Conservation (phyloP, 352 stramenopile genomes). For the Aphanomyces astaci region DNA sequence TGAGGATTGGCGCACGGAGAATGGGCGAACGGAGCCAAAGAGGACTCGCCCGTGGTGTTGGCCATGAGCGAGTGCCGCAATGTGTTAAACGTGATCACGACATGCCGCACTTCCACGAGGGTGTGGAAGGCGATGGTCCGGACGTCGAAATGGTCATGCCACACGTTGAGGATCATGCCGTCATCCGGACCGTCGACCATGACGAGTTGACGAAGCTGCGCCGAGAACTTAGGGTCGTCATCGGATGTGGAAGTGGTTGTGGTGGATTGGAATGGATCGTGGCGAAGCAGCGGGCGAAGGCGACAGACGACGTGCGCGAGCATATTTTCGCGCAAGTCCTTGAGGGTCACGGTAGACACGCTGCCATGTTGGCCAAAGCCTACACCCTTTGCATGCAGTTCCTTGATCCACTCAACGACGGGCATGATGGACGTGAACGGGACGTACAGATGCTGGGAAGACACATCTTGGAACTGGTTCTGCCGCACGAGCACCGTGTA, state of each 20-base stretch:
- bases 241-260: neutral
- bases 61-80: conserved; percentile 6
- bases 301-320: conserved; percentile 17
- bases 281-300: neutral
- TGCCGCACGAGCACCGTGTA: conserved; percentile 6
- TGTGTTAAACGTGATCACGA: conserved; percentile 13
- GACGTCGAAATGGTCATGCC: neutral
- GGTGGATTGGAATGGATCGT: conserved; percentile 1
- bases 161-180: conserved; percentile 16
- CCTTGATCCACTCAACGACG: conserved; percentile 13
- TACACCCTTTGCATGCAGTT: neutral
- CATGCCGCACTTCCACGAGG: neutral
- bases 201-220: conserved; percentile 1
- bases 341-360: conserved; percentile 6
- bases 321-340: conserved; percentile 23
- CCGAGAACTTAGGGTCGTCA: neutral
- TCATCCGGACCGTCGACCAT: conserved; percentile 18
- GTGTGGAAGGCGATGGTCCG: neutral
- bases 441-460: neutral
- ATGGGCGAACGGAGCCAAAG: neutral
- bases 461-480: conserved; percentile 12
- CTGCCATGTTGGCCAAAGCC: conserved; percentile 15
- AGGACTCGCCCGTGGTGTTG: conserved; percentile 18
- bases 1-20: neutral
- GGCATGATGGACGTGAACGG: conserved; percentile 2